Percentiles rank a stretch among this genome's conserved stretches.
Conservation (phyloP, 805 yeast species). For the Teunomyces kruisii region DNA sequence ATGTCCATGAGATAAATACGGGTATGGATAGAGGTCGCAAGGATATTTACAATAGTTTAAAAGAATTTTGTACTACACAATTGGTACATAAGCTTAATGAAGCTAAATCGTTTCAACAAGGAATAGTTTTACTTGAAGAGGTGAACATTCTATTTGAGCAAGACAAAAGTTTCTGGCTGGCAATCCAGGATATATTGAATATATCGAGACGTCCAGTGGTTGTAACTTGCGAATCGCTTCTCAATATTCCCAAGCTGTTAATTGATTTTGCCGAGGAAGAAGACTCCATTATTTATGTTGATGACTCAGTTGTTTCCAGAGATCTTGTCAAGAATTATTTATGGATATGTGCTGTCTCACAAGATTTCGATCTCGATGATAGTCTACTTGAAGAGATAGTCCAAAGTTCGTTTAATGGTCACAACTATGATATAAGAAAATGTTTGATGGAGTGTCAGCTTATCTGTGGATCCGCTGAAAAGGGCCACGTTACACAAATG, state of each 20-base stretch:
- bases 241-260: constrained; percentile 48
- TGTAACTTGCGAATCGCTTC: constrained; percentile 56
- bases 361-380: constrained; percentile 33
- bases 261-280: constrained; percentile 46
- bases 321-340: constrained; percentile 35
- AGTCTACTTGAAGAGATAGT: constrained; percentile 28
- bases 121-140: constrained; percentile 79
- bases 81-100: constrained; percentile 55
- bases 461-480: constrained; percentile 21
- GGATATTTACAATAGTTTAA: constrained; percentile 62
- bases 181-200: constrained; percentile 58
- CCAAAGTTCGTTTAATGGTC: constrained; percentile 14
- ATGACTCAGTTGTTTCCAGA: constrained; percentile 13
- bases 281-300: constrained; percentile 36
- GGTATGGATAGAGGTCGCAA: constrained; percentile 72
- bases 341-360: constrained; percentile 36
- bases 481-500: background rate
- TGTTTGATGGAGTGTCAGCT: constrained; percentile 47
- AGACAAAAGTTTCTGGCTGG: constrained; percentile 80
- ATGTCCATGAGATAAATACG: constrained; percentile 78
- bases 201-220: constrained; percentile 69
- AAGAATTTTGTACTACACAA: constrained; percentile 83
- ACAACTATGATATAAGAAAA: constrained; percentile 46
- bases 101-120: constrained; percentile 45
- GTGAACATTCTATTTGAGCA: constrained; percentile 77